Conservation (phyloP, 1,284 basidiomycete species). For the Lignosus rhinocerotis region DNA sequence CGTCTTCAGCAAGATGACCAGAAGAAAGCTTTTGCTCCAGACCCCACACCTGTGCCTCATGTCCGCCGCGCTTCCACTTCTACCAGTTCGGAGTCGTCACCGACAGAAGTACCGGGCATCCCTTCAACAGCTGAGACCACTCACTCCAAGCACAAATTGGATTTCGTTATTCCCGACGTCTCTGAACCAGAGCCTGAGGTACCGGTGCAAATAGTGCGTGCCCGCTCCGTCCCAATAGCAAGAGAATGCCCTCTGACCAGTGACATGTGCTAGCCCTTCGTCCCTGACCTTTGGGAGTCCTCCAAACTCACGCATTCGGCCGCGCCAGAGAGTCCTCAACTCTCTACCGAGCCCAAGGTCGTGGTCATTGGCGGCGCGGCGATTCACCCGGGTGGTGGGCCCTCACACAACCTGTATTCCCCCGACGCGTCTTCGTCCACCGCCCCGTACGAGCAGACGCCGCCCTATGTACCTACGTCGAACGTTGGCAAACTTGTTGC, state of each 20-base stretch:
- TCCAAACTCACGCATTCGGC: slow-evolving; percentile 39
- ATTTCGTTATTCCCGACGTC: slow-evolving; percentile 58
- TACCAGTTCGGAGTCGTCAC: background rate
- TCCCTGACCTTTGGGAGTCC: slow-evolving; percentile 75
- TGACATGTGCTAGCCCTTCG: slow-evolving; percentile 54
- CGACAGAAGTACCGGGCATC: slow-evolving; percentile 31
- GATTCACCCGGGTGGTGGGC: slow-evolving; percentile 66
- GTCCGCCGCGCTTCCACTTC: slow-evolving; percentile 38
- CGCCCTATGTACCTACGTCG: slow-evolving; percentile 5
- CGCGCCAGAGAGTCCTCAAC: slow-evolving; percentile 25
- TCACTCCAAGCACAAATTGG: slow-evolving; percentile 39
- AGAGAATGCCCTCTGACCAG: slow-evolving; percentile 6
- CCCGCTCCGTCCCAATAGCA: background rate
- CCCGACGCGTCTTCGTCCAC: slow-evolving; percentile 15
- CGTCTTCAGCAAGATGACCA: slow-evolving; percentile 56
- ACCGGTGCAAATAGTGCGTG: slow-evolving; percentile 60
- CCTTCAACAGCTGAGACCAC: slow-evolving; percentile 26
- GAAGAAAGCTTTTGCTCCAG: slow-evolving; percentile 20
- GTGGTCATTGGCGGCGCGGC: slow-evolving; percentile 69
- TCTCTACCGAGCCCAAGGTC: slow-evolving; percentile 58
- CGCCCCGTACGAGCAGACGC: background rate
- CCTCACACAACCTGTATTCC: slow-evolving; percentile 56
- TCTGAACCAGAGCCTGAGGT: slow-evolving; percentile 43
- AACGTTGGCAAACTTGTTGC: slow-evolving; percentile 14
- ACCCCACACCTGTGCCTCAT: slow-evolving; percentile 22